Evolutionary conservation across 805 yeast genomes (phyloP), one percentile per base, ranked within the genome.

Genomic region (Zygosaccharomyces siamensis): DNA sequence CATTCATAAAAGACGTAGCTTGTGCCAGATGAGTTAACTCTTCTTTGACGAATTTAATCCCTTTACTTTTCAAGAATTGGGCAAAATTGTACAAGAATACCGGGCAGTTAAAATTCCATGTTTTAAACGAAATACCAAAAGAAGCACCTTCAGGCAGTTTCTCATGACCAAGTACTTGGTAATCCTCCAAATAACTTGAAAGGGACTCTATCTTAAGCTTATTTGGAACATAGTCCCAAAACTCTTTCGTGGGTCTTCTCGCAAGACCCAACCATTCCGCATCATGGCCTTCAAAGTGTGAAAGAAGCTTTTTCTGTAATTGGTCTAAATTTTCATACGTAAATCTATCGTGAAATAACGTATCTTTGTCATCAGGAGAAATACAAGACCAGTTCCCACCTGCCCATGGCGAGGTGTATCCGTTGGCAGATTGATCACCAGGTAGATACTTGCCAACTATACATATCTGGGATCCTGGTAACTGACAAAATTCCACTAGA

Each of bases 341-440:
- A 56, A 68, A 71, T 59, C 74, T 74, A 59, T 84, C 90, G 56
- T 70, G 80, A 3, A 60, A 61, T 45, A 82, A 57, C 0, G 78
- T 71, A n/a, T 67, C 72, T 2, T 64, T 64, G 54, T 81, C 86
- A 50, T 75, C 73, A 2, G 82, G 85, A 0, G 86, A 76, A 41
- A 84, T 82, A 52, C 78, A 72, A 2, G 81, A 75, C 58, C 79
- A 79, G 60, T 80, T 79, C 6, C 81, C 84, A 23, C 84, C 84
- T 0, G 95, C 95, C 78, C 84, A 84, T 0, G 95, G 95, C 0
- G 90, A 84, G 1, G 95, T 81, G 64, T 83, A 87, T 43, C 78
- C 72, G 8, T 21, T 16, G 49, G 78, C 78, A 3, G 89, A 80
- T 54, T 80, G 84, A 59, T 87, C 95, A 4, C 95, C 95, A 2